These are phyloP conservation scores for Eucalyptus brandiana DNA, from an alignment of 345 rosid species.

Conservation along the genomic window DNA sequence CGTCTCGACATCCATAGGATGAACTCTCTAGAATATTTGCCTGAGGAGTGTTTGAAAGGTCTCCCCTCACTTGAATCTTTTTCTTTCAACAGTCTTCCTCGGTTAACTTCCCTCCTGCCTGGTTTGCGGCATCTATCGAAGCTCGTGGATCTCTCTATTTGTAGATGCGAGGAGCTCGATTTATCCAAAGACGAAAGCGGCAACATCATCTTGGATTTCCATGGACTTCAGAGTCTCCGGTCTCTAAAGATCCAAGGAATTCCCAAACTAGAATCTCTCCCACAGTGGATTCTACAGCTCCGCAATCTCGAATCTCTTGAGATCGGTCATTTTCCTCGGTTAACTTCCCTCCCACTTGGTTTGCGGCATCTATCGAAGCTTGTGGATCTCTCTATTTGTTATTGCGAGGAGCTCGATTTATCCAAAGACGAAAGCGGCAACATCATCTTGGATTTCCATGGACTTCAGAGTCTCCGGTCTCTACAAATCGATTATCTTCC, in stretches of 20 bases:
- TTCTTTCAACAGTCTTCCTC: neutral
- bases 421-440: too few relatives aligned
- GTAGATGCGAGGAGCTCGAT: neutral
- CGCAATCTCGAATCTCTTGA: neutral
- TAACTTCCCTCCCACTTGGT: too few relatives aligned
- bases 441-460: too few relatives aligned
- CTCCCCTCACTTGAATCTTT: neutral
- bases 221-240: neutral
- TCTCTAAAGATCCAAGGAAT: neutral
- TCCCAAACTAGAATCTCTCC: neutral
- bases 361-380: too few relatives aligned
- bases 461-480: fast-evolving
- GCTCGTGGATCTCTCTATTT: neutral
- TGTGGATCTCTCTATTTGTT: fast-evolving
- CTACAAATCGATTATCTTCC: fast-evolving
- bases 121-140: neutral
- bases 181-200: neutral
- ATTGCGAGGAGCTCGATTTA: fast-evolving
- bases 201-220: too few relatives aligned
- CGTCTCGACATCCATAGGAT: fast-evolving
- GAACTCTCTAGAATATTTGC: neutral
- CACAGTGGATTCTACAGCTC: neutral
- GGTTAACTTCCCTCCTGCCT: neutral
- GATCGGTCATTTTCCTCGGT: neutral
- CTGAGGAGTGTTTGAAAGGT: neutral